Evolutionary conservation across 768 basidiomycete genomes (phyloP), one percentile per base, ranked within the genome.

Genomic region (Rhodotorula toruloides): DNA sequence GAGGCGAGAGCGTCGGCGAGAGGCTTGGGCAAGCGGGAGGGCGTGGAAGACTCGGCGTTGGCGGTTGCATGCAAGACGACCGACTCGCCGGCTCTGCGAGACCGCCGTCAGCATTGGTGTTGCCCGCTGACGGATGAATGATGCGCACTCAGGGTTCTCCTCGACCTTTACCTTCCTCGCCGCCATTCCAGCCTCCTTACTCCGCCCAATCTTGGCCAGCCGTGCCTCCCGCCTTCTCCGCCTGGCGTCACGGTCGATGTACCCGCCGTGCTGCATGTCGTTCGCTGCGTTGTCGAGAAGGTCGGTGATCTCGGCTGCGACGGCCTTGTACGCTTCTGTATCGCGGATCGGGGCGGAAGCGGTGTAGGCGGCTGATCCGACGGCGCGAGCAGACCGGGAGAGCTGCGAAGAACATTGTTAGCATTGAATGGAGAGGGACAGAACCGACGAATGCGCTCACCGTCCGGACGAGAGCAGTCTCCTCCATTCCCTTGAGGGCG

Each of bases 311-410:
- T 90, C 90, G 50, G 94, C 91, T 1, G 91, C 85, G 12, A 97
- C 80, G 1, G 87, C 81, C 80, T 96, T 96, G 81, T 99, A 99
- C 1, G 94, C 90, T 21, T 84, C 87, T 4, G 94, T 99, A 69
- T 96, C 91, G 48, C 96, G 87, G 66, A 99, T 88, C n/a, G 94
- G 94, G 68, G 94, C 92, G 6, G 96, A 97, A 21, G 91, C 89
- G 50, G 87, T 85, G 53, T 86, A 86, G 54, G 93, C 90, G 11
- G 89, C 89, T 16, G 82, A 85, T 12, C 92, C 91, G 61, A 94
- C 85, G 11, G 90, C 89, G 22, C 86, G 84, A 1, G 90, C 89
- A 4, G 92, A 90, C 72, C 84, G 83, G 12, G 90, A 87, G 65
- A 98, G 87, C 90, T 93, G 69, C 50, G 22, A 3, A 40, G 43